Base-by-base conservation (phyloP, 108 stramenopile genomes). In the Stephanodiscus triporus region DNA sequence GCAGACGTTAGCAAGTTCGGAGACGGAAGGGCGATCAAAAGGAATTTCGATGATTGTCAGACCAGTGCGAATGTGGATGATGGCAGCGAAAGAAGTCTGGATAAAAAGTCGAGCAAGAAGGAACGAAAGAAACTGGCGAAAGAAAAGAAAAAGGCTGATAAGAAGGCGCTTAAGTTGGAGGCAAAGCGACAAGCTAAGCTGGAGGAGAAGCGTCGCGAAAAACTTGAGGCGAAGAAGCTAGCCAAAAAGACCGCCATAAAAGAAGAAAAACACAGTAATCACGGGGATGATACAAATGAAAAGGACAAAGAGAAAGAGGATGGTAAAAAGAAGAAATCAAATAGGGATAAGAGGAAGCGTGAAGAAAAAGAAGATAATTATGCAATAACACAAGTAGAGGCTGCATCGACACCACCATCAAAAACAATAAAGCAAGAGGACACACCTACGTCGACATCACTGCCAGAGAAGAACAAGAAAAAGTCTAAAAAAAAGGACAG, bases 21-120 rank as follows among this genome's bases (percentile, higher is more conserved):
- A 17, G 91, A 92, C 78, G 94, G 94, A 57, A 78, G 91, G 34
- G 60, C 48, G 22, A 95, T 95, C 51, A 90, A 95, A 60, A 83
- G 91, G 3, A 87, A 91, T 63, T 95, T 95, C 70, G 90, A 89
- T 40, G 88, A 92, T 81, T 65, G 70, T 24, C 54, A 72, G 37
- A 20, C 49, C 26, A 23, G 2, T 37, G 32, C 16, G 16, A 22
- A n/a, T 68, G 42, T 27, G 45, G 22, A 58, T 29, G 64, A 66
- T 1, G 27, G 66, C 30, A 61, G 69, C 29, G 47, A 73, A 2
- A 67, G 47, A 6, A 26, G 19, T 61, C 19, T 34, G 20, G 61
- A 66, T 14, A 45, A 57, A n/a, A 54, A 63, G n/a, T 51, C 55
- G n/a, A n/a, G n/a, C 9, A 62, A 69, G 37, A 72, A 72, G 71